Base-by-base conservation (phyloP, 73 alveolate species). In the Uronychia binucleata region DNA sequence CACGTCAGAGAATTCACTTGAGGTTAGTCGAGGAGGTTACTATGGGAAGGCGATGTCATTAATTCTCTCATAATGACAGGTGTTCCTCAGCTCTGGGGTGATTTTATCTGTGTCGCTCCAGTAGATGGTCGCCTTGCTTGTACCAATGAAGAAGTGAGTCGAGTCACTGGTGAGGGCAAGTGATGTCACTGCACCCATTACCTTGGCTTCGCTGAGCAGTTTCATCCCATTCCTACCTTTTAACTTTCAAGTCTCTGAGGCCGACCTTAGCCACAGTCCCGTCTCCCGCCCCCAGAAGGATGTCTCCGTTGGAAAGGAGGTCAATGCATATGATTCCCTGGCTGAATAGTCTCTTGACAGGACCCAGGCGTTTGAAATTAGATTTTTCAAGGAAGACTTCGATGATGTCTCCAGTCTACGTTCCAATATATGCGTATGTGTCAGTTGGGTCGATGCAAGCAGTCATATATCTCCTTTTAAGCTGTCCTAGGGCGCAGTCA, bases 81-180 rank as follows among this genome's bases (percentile, higher is more conserved):
- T 96, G 84, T 96, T 97, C 57, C 99, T 89, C 31, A 97, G 77
- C 87, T 97, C 99, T 13, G 98, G 98, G 46, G 93, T 91, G 81
- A 96, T 60, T 31, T 93, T 82, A 59, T 94, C 98, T 57, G 97
- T 83, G 86, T 97, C 99, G 79, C 98, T 94, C 98, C 97, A 91
- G 85, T 88, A 93, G 80, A 95, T 95, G 80, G 96, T 94, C 1
- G 97, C 89, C 84, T 89, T 83, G 28, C 94, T 59, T 26, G 99
- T 97, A 75, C 99, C 99, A 60, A 95, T 87, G 93, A 97, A 97
- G 94, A 95, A 95, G 89, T 97, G 99, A 58, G 98, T 94, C n/a
- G 93, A 84, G 79, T 97, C 99, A 80, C 93, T 83, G 27, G 99
- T 96, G 75, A 97, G 83, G 25, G 99, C 82, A 30, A 97, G 82